Evolutionary conservation across 257 asterid genomes (phyloP), one percentile per base, ranked within the genome.

Genomic region (Fraxinus cuspidata): DNA sequence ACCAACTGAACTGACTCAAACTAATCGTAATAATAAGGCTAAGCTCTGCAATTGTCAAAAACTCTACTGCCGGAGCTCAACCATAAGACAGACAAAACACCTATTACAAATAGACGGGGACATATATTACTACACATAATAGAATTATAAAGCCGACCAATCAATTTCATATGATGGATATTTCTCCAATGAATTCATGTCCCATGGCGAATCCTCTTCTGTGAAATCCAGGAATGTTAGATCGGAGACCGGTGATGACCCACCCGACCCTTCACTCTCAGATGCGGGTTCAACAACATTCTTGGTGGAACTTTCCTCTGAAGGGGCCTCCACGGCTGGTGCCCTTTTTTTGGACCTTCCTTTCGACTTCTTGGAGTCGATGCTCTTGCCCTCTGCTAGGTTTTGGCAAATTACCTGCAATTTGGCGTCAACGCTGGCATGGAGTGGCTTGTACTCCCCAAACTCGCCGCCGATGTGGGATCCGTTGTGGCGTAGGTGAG

Each of bases 391-490:
- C 85, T 89, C 84, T 0, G 98, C 98, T 42, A 93, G 79, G 27
- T 81, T 82, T 76, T 81, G 86, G 82, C 98, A 95, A 44, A 95
- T 91, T 11, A 88, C 87, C 38, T 90, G 83, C 29, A 95, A 81
- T 83, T 91, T 95, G 53, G 97, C 98, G 73, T 93, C 99, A 25
- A 95, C 99, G 56, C 80, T 82, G 82, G 97, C 92, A 44, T 91
- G 99, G 77, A 94, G 88, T 0, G 98, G 97, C 84, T 85, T 87
- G 91, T 87, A 91, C 82, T 88, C 97, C 35, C 93, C 98, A 75
- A 89, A 92, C 32, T 90, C 92, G 7, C 89, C 93, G 78, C 90
- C 90, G 79, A 89, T 78, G 79, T 83, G 88, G 65, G 94, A 87
- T 25, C 98, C 97, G 38, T 56, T 85, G 83, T 92, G 99, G 53